Conservation (phyloP, 805 yeast species). For the Ogataea paraovalis region DNA sequence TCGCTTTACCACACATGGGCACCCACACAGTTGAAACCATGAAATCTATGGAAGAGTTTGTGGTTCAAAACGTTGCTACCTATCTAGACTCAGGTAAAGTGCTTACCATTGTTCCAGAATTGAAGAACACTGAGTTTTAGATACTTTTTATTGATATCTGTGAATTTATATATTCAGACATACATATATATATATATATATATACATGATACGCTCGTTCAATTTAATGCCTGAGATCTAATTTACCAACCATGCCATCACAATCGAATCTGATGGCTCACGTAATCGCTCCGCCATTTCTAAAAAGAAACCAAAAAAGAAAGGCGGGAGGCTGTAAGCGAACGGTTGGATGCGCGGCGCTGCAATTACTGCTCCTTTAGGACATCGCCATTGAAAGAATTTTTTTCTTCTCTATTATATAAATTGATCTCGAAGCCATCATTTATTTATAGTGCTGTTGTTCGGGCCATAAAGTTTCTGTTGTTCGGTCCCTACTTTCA, state of each 20-base stretch:
- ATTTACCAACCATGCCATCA: background rate
- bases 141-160: too few species aligned
- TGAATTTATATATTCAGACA: too few species aligned
- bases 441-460: too few species aligned
- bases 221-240: too few species aligned
- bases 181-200: background rate
- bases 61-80: slow-evolving; percentile 61
- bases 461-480: too few species aligned
- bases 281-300: too few species aligned
- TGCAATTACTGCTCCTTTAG: background rate
- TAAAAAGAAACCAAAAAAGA: too few species aligned
- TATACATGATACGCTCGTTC: background rate
- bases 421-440: background rate
- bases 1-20: slow-evolving; percentile 86
- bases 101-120: slow-evolving; percentile 77
- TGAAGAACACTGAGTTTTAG: slow-evolving; percentile 28
- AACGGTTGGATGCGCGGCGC: background rate
- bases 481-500: too few species aligned
- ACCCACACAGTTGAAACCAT: slow-evolving; percentile 75
- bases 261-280: too few species aligned
- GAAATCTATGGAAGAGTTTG: slow-evolving; percentile 74
- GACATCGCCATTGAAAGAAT: background rate
- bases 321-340: background rate
- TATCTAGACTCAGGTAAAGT: slow-evolving; percentile 66
- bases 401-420: background rate